Percentiles rank a stretch among this genome's conserved stretches.
phyloP scores from a whole-genome alignment of 2,329 filamentous ascomycete genomes.

The Cercospora berteroae region DNA sequence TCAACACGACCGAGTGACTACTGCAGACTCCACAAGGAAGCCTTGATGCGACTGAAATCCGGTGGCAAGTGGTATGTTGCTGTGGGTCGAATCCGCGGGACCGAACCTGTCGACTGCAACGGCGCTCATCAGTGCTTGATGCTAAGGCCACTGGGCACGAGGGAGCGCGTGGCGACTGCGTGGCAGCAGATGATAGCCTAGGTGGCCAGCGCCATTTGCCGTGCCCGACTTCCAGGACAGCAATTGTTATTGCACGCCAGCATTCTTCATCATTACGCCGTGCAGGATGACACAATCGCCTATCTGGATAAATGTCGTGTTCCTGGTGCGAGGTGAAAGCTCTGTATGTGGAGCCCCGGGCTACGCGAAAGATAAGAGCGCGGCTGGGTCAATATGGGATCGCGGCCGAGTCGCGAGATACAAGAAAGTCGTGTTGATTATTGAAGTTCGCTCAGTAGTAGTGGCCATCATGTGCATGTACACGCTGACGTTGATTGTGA shows the following conservation, averaged over 20 bases:
- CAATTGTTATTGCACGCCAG: neutral
- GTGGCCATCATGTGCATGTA: neutral
- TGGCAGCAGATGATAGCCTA: neutral
- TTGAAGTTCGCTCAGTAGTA: neutral
- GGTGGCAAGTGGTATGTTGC: neutral
- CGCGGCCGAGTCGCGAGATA: neutral
- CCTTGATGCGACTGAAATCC: neutral
- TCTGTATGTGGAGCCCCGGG: neutral
- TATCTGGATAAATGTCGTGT: neutral
- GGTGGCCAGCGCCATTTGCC: neutral
- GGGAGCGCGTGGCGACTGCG: neutral
- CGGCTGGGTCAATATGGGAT: neutral
- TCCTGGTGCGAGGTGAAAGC: neutral
- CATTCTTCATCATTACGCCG: neutral
- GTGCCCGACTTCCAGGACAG: neutral
- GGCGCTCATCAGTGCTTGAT: neutral
- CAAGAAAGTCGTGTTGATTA: neutral
- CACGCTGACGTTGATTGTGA: neutral
- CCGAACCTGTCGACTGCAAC: neutral
- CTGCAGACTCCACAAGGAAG: neutral
- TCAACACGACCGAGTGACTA: neutral
- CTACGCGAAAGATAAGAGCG: neutral
- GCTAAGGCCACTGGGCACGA: neutral
- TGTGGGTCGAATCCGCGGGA: neutral
- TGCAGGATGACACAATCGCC: neutral